phyloP scores from a whole-genome alignment of 1,139 yeast species.

The Debaryomyces coudertii region DNA sequence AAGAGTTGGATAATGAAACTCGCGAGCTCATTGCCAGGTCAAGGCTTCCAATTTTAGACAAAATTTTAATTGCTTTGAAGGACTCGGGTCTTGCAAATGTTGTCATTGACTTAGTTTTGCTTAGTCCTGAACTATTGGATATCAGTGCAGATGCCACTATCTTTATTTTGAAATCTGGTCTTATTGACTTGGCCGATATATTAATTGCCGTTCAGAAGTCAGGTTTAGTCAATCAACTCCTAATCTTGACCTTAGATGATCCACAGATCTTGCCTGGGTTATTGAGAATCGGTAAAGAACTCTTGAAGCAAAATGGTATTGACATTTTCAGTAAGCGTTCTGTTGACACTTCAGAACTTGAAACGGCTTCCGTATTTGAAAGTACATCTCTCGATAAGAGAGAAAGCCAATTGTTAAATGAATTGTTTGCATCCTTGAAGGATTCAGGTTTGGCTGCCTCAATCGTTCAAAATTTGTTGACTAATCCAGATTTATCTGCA shows the following conservation, averaged over 20 bases:
- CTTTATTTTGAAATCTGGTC: slow-evolving; percentile 24
- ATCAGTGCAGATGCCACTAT: slow-evolving; percentile 27
- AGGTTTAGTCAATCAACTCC: slow-evolving; percentile 30
- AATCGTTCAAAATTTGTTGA: slow-evolving; percentile 29
- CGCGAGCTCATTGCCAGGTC: slow-evolving; percentile 17
- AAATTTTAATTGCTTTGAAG: slow-evolving; percentile 25
- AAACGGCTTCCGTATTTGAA: background rate
- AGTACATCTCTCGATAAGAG: slow-evolving; percentile 20
- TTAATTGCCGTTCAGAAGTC: slow-evolving; percentile 34
- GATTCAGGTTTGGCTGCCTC: slow-evolving; percentile 37
- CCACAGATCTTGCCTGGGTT: slow-evolving; percentile 34
- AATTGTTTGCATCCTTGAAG: slow-evolving; percentile 28
- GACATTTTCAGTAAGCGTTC: slow-evolving; percentile 17
- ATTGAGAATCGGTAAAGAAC: slow-evolving; percentile 27
- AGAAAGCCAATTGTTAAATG: slow-evolving; percentile 28
- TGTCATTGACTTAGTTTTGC: slow-evolving; percentile 30
- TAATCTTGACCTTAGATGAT: slow-evolving; percentile 30
- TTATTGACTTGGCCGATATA: slow-evolving; percentile 29
- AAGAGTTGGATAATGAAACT: background rate
- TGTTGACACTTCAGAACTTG: slow-evolving; percentile 1
- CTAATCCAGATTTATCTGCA: slow-evolving; percentile 30
- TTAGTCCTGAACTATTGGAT: slow-evolving; percentile 29
- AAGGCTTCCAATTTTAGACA: slow-evolving; percentile 27
- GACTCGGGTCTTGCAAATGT: slow-evolving; percentile 28
- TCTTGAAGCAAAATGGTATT: slow-evolving; percentile 26